phyloP scores from a whole-genome alignment of 2,329 filamentous ascomycete species.

The Truncatella angustata region DNA sequence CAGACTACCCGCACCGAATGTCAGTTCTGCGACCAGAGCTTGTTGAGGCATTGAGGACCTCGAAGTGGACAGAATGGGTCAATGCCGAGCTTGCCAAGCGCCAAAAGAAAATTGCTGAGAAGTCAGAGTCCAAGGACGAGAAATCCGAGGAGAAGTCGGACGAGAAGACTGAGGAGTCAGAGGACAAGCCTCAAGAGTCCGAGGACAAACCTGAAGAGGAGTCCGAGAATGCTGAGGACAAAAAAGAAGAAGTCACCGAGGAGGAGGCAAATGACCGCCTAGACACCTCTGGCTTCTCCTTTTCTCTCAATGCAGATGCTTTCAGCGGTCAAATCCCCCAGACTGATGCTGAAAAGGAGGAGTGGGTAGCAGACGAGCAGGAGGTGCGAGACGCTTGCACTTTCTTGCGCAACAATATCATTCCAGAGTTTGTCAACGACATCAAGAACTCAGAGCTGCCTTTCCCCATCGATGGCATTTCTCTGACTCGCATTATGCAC shows the following conservation, averaged over 20 bases:
- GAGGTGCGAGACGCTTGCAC: conserved; percentile 83
- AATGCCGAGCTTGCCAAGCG: conserved; percentile 67
- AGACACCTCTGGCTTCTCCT: conserved; percentile 82
- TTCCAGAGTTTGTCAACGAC: conserved; percentile 84
- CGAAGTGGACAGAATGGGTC: conserved; percentile 87
- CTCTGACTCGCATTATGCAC: conserved; percentile 83
- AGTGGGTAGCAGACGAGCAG: conserved; percentile 80
- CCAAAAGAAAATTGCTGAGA: conserved; percentile 27
- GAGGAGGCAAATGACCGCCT: conserved; percentile 63
- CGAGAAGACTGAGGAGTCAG: conserved; percentile 15
- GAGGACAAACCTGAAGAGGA: conserved; percentile 36
- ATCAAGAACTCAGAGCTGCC: conserved; percentile 90
- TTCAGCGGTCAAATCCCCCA: conserved; percentile 91
- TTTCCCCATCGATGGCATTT: conserved; percentile 98
- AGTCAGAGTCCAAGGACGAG: conserved; percentile 31
- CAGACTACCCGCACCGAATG: conserved; percentile 90
- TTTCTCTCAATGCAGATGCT: conserved; percentile 90
- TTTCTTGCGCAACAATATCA: conserved; percentile 71
- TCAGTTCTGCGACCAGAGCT: conserved; percentile 88
- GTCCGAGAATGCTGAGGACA: conserved; percentile 28
- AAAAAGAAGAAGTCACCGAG: conserved; percentile 36
- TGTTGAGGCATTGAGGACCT: conserved; percentile 79
- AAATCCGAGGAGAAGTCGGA: conserved; percentile 27
- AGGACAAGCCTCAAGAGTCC: conserved; percentile 17
- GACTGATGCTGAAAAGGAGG: conserved; percentile 83